Evolutionary conservation across 2,329 filamentous ascomycete genomes (phyloP), one percentile per base, ranked within the genome.

Genomic region (Didymella arachidicola): DNA sequence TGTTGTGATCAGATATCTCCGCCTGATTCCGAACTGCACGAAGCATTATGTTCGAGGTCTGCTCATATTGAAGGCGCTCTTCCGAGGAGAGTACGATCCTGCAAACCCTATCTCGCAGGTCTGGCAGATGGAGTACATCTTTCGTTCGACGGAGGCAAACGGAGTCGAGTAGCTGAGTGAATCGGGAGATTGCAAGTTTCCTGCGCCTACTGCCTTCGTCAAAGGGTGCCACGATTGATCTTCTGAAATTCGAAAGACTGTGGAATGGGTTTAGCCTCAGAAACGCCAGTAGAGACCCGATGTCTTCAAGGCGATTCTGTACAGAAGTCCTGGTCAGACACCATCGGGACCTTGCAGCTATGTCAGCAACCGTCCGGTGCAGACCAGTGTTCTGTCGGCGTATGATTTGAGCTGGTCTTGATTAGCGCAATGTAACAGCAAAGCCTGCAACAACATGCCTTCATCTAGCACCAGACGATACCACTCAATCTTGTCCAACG

Each of bases 221-320:
- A 34, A 80, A 80, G 0, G 81, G 81, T 0, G 69, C 54, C 2
- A 73, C 72, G n/a, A 85, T 80, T 47, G 70, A 79, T n/a, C 75
- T 74, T 2, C 80, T 77, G 57, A 84, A 84, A 4, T 64, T 71
- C 1, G 73, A 66, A 4, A 76, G 58, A n/a, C 69, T 78, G 30
- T 79, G 69, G 57, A 84, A 81, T 1, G 78, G 79, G 19, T 72
- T 70, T 1, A 79, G 75, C 42, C 75, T 70, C 22, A 86, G 66
- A 60, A 86, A 86, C 1, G 78, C 74, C 41, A 85, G 77, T 0
- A 86, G 72, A 0, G 83, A 77, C 0, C 81, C 83, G 3, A 86
- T 77, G 47, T 86, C 84, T 7, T 81, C 79, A 0, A 86, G 72
- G 2, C 72, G 73, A 61, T 86, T 86, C 57, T 86, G 84, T 25